A percentile compares a stretch with the other conserved stretches of the same genome.
These are phyloP conservation scores for Microdochium trichocladiopsis DNA, from an alignment of 2,329 filamentous ascomycete species.

Conservation along the genomic window DNA sequence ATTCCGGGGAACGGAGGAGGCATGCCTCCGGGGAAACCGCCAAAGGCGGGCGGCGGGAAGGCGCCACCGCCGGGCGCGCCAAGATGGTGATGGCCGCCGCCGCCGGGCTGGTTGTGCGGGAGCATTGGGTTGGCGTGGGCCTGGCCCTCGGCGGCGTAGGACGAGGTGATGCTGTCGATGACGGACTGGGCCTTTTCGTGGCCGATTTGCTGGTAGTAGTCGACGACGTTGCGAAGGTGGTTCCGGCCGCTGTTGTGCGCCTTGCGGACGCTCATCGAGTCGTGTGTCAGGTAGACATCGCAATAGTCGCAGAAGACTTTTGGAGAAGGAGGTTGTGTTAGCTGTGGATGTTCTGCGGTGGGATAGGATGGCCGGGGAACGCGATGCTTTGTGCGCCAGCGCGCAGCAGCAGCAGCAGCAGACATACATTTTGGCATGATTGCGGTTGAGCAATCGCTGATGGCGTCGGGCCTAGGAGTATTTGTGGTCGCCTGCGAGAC, in stretches of 20 bases:
- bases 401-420: conserved; percentile 31
- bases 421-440: conserved; percentile 85
- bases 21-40: conserved; percentile 49
- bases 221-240: conserved; percentile 93
- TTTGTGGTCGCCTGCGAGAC: not conserved
- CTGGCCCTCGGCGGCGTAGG: conserved; percentile 91
- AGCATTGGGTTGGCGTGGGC: conserved; percentile 80
- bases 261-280: conserved; percentile 99
- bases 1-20: conserved; percentile 25
- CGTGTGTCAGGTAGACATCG: conserved; percentile 99
- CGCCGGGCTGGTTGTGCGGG: conserved; percentile 57
- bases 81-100: conserved; percentile 15
- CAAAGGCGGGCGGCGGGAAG: conserved; percentile 48
- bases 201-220: conserved; percentile 98
- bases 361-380: not conserved
- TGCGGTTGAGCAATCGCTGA: conserved; percentile 10
- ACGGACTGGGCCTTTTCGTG: conserved; percentile 98
- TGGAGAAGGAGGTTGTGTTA: conserved; percentile 6
- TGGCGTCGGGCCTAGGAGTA: not conserved
- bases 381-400: conserved; percentile 18
- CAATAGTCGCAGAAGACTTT: conserved; percentile 93
- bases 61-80: conserved; percentile 20
- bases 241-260: conserved; percentile 96
- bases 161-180: conserved; percentile 95
- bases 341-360: conserved; percentile 12